Base-by-base conservation (phyloP, 306 rosid species). In the Crataegus laevigata region DNA sequence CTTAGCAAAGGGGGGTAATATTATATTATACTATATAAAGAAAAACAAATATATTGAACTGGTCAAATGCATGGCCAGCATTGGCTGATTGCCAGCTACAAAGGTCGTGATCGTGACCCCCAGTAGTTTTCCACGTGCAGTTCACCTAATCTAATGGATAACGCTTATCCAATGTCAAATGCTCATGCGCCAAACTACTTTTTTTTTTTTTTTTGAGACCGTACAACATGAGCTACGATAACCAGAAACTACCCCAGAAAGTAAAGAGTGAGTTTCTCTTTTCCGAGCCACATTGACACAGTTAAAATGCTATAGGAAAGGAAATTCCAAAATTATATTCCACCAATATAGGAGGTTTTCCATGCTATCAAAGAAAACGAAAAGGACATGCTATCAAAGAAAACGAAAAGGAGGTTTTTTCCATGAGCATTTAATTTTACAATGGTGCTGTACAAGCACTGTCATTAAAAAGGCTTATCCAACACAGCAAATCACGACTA, bases 111-210 rank as follows among this genome's bases (percentile, higher is more conserved):
- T 6, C 32, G 32, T 26, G 66, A 60, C 36, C 36, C 36, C 36
- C 66, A 26, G 66, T 60, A 26, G 66, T 60, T 60, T 60, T 60
- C 66, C 66, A 60, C 66, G 66, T 60, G 66, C 66, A 26, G 66
- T 26, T 60, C 36, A 60, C 66, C 11, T 26, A 60, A 60, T 60
- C 66, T 14, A 60, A 60, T 60, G 36, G 66, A 60, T 60, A 60
- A 60, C 18, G 66, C 36, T 60, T 26, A 60, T 60, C 66, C 66
- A 14, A 26, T 26, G 66, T 60, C 66, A 60, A 60, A 28, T 28
- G 66, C 36, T 60, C n/a, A 26, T 25, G 66, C 21, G 26, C 66
- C 66, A 14, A 26, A 36, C 40, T 8, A 0, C 1, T 10, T 22
- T 21, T 8, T 8, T 17, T 26, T 55, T 55, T 10, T n/a, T 12